phyloP scores from a whole-genome alignment of 495 filamentous ascomycete species.

The Hamigera avellanea region DNA sequence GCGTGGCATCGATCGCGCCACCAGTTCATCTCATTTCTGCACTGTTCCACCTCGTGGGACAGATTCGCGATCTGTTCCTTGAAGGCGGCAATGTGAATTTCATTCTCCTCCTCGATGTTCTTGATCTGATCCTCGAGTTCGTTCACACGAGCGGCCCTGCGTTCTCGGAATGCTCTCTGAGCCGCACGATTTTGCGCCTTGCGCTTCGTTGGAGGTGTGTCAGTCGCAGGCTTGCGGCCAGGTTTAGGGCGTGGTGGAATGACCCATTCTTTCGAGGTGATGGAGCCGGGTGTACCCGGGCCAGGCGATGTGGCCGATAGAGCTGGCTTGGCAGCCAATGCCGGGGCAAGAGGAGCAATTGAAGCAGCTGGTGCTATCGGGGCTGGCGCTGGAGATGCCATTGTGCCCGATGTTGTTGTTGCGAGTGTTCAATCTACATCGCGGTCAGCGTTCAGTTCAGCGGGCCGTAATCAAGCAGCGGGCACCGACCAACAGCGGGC shows the following conservation, averaged over 20 bases:
- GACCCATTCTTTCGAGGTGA: slow-evolving; percentile 77
- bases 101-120: slow-evolving; percentile 43
- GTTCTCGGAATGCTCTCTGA: slow-evolving; percentile 82
- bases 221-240: slow-evolving; percentile 84
- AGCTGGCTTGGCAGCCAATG: slow-evolving; percentile 23
- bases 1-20: slow-evolving; percentile 38
- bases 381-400: slow-evolving; percentile 18
- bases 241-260: slow-evolving; percentile 83
- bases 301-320: slow-evolving; percentile 28
- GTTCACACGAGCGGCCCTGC: slow-evolving; percentile 70
- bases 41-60: slow-evolving; percentile 41
- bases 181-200: slow-evolving; percentile 92
- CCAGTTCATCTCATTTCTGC: slow-evolving; percentile 32
- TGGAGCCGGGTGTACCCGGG: slow-evolving; percentile 30
- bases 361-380: slow-evolving; percentile 17
- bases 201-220: slow-evolving; percentile 82
- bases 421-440: too few relatives aligned
- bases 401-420: slow-evolving; percentile 3
- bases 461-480: too few relatives aligned
- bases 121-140: slow-evolving; percentile 80
- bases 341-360: slow-evolving; percentile 22
- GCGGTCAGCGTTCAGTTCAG: too few relatives aligned
- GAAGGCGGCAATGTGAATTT: slow-evolving; percentile 29
- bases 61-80: slow-evolving; percentile 36
- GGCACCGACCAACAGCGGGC: too few relatives aligned